Evolutionary conservation across 2,329 filamentous ascomycete species (phyloP).

Genomic region (Cladosporium sp.): DNA sequence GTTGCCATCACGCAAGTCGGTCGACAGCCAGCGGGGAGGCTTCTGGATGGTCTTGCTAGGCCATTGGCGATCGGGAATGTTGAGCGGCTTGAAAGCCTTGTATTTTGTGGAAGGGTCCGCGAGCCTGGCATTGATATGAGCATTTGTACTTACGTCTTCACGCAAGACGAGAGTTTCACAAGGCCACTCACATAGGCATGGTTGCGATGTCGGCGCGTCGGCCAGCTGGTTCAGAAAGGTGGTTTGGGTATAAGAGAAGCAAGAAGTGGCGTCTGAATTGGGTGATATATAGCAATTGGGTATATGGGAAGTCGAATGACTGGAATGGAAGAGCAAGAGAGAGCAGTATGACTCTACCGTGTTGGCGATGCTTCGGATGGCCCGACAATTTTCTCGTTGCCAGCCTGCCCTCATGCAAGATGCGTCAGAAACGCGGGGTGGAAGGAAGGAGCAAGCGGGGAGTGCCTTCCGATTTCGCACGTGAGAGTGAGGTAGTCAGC

Average conservation of each 20-base stretch:
- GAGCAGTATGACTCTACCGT: slow-evolving; percentile 22
- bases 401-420: neutral
- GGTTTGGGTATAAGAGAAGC: neutral
- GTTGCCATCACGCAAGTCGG: slow-evolving; percentile 88
- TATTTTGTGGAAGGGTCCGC: slow-evolving; percentile 77
- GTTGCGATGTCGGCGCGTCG: slow-evolving; percentile 16
- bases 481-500: neutral
- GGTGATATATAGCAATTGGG: slow-evolving; percentile 1
- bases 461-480: slow-evolving; percentile 6
- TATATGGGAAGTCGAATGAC: slow-evolving; percentile 11
- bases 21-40: slow-evolving; percentile 86
- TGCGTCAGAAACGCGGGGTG: slow-evolving; percentile 15
- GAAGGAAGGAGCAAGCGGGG: slow-evolving; percentile 7
- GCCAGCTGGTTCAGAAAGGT: neutral
- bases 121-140: slow-evolving; percentile 49
- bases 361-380: neutral
- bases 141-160: neutral
- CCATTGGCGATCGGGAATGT: slow-evolving; percentile 76
- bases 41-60: slow-evolving; percentile 79
- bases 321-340: slow-evolving; percentile 1
- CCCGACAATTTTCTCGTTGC: slow-evolving; percentile 14
- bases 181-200: slow-evolving; percentile 22
- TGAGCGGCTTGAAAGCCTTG: slow-evolving; percentile 65
- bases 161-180: neutral
- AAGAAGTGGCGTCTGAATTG: neutral